phyloP scores from a whole-genome alignment of 495 filamentous ascomycete genomes.

The Cetradonia linearis region DNA sequence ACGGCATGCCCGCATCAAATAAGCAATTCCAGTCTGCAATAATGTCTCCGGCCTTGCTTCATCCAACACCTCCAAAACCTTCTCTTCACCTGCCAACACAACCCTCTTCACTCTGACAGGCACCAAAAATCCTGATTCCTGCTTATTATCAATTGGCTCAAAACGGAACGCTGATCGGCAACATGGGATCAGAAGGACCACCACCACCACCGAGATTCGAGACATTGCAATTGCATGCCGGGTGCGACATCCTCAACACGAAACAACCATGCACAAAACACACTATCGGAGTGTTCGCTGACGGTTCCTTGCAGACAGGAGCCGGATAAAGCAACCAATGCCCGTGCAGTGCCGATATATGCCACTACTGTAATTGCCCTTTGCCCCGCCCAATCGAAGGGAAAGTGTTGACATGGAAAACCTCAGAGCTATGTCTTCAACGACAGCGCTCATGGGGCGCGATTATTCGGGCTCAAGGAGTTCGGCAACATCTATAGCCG shows the following conservation, averaged over 20 bases:
- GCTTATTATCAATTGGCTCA: not conserved
- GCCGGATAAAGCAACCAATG: conserved; percentile 75
- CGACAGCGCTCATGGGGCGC: conserved; percentile 91
- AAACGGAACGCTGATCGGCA: not conserved
- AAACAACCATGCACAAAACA: not conserved
- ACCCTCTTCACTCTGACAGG: not conserved
- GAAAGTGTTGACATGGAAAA: not conserved
- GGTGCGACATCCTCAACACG: conserved; percentile 41
- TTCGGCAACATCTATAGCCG: conserved; percentile 98
- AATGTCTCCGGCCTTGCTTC: not conserved
- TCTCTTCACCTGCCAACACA: no score
- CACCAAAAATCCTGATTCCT: not conserved
- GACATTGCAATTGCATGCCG: conserved; percentile 94
- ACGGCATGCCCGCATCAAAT: no score
- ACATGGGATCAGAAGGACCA: conserved; percentile 15
- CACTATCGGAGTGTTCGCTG: conserved; percentile 13
- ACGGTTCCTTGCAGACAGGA: conserved; percentile 51
- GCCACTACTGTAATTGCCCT: conserved; percentile 61
- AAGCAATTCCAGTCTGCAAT: no score
- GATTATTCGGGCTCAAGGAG: conserved; percentile 94
- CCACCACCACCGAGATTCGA: conserved; percentile 49
- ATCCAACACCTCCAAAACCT: not conserved
- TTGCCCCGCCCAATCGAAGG: not conserved
- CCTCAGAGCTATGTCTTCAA: conserved; percentile 81
- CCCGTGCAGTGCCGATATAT: conserved; percentile 93